Base-by-base conservation (phyloP, 306 rosid species). In the Sicyos edulis region DNA sequence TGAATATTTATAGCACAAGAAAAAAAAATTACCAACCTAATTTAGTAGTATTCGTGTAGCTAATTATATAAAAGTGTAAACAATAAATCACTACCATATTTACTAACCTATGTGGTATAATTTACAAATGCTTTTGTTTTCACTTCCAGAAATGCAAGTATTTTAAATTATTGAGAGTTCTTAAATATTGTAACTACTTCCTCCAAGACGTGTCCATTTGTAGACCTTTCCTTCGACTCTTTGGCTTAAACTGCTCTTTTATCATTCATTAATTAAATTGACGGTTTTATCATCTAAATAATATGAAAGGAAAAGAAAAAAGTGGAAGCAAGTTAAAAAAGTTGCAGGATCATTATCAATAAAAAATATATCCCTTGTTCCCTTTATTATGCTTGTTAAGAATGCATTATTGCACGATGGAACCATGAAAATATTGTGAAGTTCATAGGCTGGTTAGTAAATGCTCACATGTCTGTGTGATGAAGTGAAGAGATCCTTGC, bases 401-500 rank as follows among this genome's bases (percentile, higher is more conserved):
- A 44, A 64, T 20, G 29, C 53, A 17, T 42, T 16, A 42, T 64
- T 64, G 34, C 26, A 12, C 2, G 17, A 64, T 19, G 9, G n/a
- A 40, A 44, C 51, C 53, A 65, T 53, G 15, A 19, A 13, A 44
- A 20, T 19, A 34, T 37, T 11, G 32, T 11, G 9, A 66, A 66
- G 10, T 71, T 13, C 74, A 26, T 15, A 14, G 12, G 51, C 22
- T n/a, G n/a, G 51, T 71, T 68, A 42, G 71, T 74, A 49, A 66
- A 67, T 53, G 82, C 98, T 92, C 70, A 92, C 96, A 86, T 79
- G 87, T 88, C 93, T 37, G 1, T 77, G 80, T 79, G 84, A 79
- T 78, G 78, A 21, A 90, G 85, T 47, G 88, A 84, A 75, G 98
- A 90, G 74, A 92, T 81, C 80, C 98, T 83, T 44, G 44, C 84